Percentiles rank a stretch among this genome's conserved stretches.
phyloP scores from a whole-genome alignment of 1,139 yeast genomes.

The Pichiaceae sp. region DNA sequence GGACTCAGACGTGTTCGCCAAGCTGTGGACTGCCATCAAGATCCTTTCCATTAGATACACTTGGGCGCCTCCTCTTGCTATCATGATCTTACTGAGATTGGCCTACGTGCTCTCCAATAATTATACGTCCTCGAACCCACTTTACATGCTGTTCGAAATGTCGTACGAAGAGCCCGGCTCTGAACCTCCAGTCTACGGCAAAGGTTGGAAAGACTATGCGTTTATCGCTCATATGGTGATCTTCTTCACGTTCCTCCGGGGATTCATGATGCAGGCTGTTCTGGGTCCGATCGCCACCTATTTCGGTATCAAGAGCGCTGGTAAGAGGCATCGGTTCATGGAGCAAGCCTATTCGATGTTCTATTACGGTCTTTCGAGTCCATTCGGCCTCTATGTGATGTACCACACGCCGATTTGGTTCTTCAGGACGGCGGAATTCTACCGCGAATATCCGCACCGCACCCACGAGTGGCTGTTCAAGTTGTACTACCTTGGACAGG shows the following conservation, averaged over 20 bases:
- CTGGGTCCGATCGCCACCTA: constrained; percentile 61
- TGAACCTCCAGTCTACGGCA: constrained; percentile 52
- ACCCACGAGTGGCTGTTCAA: constrained; percentile 67
- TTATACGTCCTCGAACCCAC: constrained; percentile 46
- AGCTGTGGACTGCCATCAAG: constrained; percentile 45
- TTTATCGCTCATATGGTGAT: constrained; percentile 78
- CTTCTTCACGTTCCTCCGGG: constrained; percentile 85
- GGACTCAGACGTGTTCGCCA: constrained; percentile 37
- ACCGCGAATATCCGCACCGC: constrained; percentile 73
- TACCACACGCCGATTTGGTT: constrained; percentile 75
- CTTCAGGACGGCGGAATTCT: constrained; percentile 78
- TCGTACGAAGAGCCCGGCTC: constrained; percentile 58
- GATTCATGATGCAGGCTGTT: constrained; percentile 78
- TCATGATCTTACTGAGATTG: constrained; percentile 30
- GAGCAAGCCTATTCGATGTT: constrained; percentile 85
- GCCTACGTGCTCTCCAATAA: constrained; percentile 44
- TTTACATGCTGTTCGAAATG: constrained; percentile 58
- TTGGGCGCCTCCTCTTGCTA: constrained; percentile 66
- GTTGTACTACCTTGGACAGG: constrained; percentile 81
- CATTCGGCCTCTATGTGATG: constrained; percentile 89
- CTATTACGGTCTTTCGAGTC: constrained; percentile 77
- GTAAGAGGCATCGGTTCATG: constrained; percentile 72
- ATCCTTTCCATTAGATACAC: constrained; percentile 66
- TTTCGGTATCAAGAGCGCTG: constrained; percentile 46
- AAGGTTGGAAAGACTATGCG: constrained; percentile 75